These are phyloP conservation scores for Cicer bijugum DNA, from an alignment of 306 rosid genomes.

Conservation along the genomic window DNA sequence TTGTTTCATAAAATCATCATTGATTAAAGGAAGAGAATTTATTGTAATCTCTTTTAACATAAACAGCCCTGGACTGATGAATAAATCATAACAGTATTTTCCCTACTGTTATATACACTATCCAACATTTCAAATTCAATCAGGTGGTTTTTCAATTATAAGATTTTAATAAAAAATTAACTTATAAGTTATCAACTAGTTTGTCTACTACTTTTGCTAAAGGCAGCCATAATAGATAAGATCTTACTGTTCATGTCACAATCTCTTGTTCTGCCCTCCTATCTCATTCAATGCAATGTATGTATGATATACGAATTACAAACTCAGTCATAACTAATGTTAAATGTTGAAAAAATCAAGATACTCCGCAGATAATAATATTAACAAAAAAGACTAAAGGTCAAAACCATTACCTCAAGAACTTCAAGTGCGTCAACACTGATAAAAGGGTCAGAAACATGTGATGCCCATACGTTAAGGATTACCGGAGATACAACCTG, in stretches of 20 bases:
- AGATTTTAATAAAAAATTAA: not conserved
- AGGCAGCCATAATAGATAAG: not conserved
- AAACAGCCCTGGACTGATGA: no score
- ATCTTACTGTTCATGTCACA: not conserved
- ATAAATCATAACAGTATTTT: no score
- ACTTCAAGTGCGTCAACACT: slow-evolving; percentile 91
- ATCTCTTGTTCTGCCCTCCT: not conserved
- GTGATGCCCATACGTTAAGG: slow-evolving; percentile 83
- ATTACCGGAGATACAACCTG: slow-evolving; percentile 77
- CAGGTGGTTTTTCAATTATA: not conserved
- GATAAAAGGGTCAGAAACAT: slow-evolving; percentile 91
- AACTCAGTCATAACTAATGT: slow-evolving; percentile 13
- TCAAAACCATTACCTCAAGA: slow-evolving; percentile 76
- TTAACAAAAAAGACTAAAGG: slow-evolving; percentile 31
- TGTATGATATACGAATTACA: not conserved
- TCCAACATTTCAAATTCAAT: slow-evolving; percentile 14
- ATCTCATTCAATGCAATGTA: not conserved
- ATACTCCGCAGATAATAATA: slow-evolving; percentile 15
- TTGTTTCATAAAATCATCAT: no score
- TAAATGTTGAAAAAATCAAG: slow-evolving; percentile 36
- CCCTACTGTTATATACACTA: not conserved
- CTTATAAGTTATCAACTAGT: not conserved
- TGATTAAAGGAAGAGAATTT: no score
- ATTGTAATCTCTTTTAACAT: no score
- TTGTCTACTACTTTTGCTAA: not conserved